Evolutionary conservation across 2,329 filamentous ascomycete genomes (phyloP).

Genomic region (Periconia sp.): DNA sequence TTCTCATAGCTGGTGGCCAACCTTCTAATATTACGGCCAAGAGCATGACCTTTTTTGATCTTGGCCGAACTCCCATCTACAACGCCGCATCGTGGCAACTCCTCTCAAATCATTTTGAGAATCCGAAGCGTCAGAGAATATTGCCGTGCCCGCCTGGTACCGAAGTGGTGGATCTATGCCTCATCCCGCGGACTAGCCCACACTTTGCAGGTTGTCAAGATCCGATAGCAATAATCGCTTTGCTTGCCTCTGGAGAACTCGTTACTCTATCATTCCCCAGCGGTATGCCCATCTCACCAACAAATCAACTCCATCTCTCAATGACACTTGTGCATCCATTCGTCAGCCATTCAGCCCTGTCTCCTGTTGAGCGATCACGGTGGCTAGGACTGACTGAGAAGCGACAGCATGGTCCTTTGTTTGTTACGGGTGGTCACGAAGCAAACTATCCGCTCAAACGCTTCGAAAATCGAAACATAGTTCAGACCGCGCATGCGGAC

Average conservation of each 20-base stretch:
- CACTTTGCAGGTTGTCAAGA: constrained; percentile 89
- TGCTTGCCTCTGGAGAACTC: constrained; percentile 86
- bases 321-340: constrained; percentile 91
- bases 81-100: constrained; percentile 89
- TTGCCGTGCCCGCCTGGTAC: constrained; percentile 79
- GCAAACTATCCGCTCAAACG: constrained; percentile 72
- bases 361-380: constrained; percentile 74
- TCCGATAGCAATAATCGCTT: constrained; percentile 80
- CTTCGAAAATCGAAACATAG: constrained; percentile 82
- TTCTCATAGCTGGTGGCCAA: constrained; percentile 84
- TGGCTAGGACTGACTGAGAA: constrained; percentile 94
- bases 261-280: constrained; percentile 91
- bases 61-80: constrained; percentile 88
- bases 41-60: constrained; percentile 85
- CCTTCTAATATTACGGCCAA: constrained; percentile 70
- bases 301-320: constrained; percentile 89
- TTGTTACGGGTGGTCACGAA: constrained; percentile 81
- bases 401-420: constrained; percentile 75
- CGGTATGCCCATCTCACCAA: constrained; percentile 87
- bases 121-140: constrained; percentile 72
- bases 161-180: constrained; percentile 78
- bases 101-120: constrained; percentile 77
- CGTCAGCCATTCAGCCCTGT: constrained; percentile 73
- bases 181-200: constrained; percentile 82
- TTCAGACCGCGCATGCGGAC: constrained; percentile 88